These are phyloP conservation scores for Immersiporthe knoxdaviesiana DNA, from an alignment of 2,329 filamentous ascomycete species.

Conservation along the genomic window DNA sequence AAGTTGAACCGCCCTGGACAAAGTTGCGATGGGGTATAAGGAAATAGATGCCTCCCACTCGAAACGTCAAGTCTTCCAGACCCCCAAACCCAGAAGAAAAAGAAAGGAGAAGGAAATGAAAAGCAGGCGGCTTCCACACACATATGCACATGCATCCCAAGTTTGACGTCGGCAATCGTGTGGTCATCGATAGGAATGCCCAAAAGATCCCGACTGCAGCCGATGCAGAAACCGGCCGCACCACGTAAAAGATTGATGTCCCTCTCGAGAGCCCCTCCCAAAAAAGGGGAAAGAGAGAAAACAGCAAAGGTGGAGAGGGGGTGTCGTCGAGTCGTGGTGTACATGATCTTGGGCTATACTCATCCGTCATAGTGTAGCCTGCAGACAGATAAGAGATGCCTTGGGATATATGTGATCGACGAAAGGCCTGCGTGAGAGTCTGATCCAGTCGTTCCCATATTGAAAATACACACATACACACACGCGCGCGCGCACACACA, in stretches of 20 bases:
- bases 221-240: background rate
- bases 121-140: slow-evolving; percentile 5
- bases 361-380: background rate
- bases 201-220: background rate
- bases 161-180: slow-evolving; percentile 16
- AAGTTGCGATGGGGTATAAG: slow-evolving; percentile 28
- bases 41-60: slow-evolving; percentile 17
- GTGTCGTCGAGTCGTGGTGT: background rate
- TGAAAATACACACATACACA: background rate
- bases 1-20: slow-evolving; percentile 14
- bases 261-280: background rate
- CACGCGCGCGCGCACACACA: too few species aligned
- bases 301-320: background rate
- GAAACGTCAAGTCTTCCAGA: slow-evolving; percentile 16
- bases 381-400: background rate
- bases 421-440: background rate
- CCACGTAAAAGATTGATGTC: background rate
- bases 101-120: background rate
- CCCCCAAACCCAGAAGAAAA: background rate
- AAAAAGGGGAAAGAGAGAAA: too few species aligned
- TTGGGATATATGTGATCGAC: background rate
- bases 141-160: slow-evolving; percentile 21
- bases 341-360: background rate
- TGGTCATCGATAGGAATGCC: background rate
- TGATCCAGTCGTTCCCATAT: background rate